Percentiles rank a stretch among this genome's conserved stretches.
Evolutionary conservation across 2,329 filamentous ascomycete species (phyloP).

Genomic region (Fusarium sp.): DNA sequence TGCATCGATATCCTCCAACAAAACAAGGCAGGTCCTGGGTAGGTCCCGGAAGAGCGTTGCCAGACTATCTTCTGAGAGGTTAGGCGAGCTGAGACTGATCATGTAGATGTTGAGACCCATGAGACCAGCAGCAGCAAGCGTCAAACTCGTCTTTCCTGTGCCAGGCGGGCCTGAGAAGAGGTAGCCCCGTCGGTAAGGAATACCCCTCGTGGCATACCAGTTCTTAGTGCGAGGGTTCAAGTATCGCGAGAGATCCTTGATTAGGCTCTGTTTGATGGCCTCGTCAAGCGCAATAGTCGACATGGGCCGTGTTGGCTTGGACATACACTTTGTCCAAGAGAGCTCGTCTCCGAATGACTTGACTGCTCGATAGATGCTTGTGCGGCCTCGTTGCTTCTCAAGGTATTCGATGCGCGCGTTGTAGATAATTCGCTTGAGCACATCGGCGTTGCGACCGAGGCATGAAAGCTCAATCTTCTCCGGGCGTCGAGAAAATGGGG

Average conservation of each 20-base stretch:
- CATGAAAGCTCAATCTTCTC: conserved; percentile 21
- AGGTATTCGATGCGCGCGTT: conserved; percentile 22
- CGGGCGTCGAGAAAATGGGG: not conserved
- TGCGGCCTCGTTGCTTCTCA: conserved; percentile 17
- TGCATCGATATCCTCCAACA: conserved; percentile 30
- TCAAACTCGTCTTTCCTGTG: conserved; percentile 32
- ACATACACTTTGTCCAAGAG: conserved; percentile 24
- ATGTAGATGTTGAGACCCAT: conserved; percentile 34
- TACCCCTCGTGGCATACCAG: conserved; percentile 32
- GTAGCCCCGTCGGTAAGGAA: conserved; percentile 35
- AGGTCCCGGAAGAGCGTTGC: conserved; percentile 10
- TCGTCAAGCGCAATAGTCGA: conserved; percentile 30
- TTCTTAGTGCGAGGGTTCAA: conserved; percentile 23
- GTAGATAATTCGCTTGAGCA: conserved; percentile 26
- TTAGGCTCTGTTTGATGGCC: conserved; percentile 16
- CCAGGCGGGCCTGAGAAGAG: conserved; percentile 34
- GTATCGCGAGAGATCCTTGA: conserved; percentile 29
- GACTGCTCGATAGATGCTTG: conserved; percentile 16
- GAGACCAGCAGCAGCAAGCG: conserved; percentile 20
- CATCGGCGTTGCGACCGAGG: conserved; percentile 9
- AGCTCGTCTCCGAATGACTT: not conserved
- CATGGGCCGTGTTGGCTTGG: conserved; percentile 26
- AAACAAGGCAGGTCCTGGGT: conserved; percentile 13
- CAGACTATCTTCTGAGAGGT: conserved; percentile 17
- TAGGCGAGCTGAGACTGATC: conserved; percentile 12